phyloP scores from a whole-genome alignment of 2,329 filamentous ascomycete genomes.

The Colletotrichum sublineola region DNA sequence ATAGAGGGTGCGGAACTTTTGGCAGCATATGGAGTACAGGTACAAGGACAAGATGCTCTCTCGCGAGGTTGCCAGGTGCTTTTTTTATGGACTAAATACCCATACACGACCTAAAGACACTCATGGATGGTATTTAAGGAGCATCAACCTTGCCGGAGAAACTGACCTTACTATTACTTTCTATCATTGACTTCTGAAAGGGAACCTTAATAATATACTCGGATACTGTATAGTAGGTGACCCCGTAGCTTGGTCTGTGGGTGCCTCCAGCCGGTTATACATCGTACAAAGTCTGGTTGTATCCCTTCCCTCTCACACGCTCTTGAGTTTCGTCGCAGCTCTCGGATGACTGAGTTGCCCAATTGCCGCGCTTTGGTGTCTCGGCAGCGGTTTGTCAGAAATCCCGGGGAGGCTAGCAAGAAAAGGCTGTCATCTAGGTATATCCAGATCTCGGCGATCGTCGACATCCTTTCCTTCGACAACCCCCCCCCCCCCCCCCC shows the following conservation, averaged over 20 bases:
- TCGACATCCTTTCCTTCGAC: conserved; percentile 8
- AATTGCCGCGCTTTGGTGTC: not conserved
- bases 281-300: not conserved
- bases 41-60: too few species aligned
- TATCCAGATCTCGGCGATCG: conserved; percentile 36
- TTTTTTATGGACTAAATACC: too few species aligned
- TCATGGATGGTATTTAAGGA: too few species aligned
- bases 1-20: conserved; percentile 10
- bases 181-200: too few species aligned
- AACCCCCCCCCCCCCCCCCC: not conserved
- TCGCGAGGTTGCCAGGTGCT: too few species aligned
- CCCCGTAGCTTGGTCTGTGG: too few species aligned
- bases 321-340: conserved; percentile 21
- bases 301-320: not conserved
- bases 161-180: too few species aligned
- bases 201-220: too few species aligned
- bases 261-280: too few species aligned
- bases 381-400: not conserved
- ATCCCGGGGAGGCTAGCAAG: not conserved
- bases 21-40: not conserved
- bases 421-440: conserved; percentile 7
- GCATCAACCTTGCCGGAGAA: too few species aligned
- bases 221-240: too few species aligned
- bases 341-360: conserved; percentile 15
- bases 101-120: too few species aligned